These are phyloP conservation scores for Colletotrichum lupini DNA, from an alignment of 2,329 filamentous ascomycete genomes.

Conservation along the genomic window DNA sequence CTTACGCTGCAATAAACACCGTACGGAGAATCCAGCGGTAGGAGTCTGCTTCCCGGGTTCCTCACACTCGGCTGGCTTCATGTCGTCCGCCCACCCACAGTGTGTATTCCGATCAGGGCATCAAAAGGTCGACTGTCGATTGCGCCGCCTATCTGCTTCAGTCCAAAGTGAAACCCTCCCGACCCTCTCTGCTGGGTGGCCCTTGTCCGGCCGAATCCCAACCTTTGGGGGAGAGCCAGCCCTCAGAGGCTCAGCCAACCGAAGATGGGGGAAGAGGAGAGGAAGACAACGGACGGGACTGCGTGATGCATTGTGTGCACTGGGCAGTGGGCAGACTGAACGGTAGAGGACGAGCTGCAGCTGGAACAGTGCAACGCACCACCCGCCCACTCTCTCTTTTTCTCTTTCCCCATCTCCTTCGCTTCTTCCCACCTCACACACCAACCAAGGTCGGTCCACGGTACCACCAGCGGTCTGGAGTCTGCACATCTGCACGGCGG, in stretches of 20 bases:
- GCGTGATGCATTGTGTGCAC: background rate
- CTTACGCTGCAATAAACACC: conserved; percentile 4
- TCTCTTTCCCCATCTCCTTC: background rate
- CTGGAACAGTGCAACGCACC: conserved; percentile 9
- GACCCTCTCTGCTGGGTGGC: conserved; percentile 24
- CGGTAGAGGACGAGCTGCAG: background rate
- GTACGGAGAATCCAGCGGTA: background rate
- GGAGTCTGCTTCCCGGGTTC: conserved; percentile 12
- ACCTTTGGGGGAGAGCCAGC: conserved; percentile 11
- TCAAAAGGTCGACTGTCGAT: background rate
- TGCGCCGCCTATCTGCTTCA: conserved; percentile 11
- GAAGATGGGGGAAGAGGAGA: background rate
- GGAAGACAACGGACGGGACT: conserved; percentile 8
- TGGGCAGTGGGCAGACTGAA: conserved; percentile 2
- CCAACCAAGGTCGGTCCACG: background rate
- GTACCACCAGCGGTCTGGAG: no score
- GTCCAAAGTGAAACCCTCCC: conserved; percentile 26
- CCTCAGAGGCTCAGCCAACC: background rate
- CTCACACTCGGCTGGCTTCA: conserved; percentile 35
- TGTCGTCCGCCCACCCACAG: conserved; percentile 19
- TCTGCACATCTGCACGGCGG: conserved; percentile 2
- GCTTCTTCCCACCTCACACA: background rate
- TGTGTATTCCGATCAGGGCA: background rate
- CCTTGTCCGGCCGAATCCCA: conserved; percentile 24
- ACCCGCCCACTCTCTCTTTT: background rate